Conservation (phyloP, 345 rosid species). For the Acer negundo region DNA sequence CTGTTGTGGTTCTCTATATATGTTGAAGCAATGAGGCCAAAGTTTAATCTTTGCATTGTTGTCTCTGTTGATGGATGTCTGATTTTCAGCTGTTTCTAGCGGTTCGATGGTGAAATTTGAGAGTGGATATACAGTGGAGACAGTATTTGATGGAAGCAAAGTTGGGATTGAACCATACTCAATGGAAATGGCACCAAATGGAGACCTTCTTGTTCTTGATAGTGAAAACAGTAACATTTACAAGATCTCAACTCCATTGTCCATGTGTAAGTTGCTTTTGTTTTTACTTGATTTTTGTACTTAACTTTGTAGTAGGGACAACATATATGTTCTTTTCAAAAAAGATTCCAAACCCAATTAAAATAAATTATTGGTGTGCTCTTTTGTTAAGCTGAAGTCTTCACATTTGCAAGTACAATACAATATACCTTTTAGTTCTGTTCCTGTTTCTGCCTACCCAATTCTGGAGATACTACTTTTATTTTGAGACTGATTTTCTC, state of each 20-base stretch:
- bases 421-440: slow-evolving; percentile 18
- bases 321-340: background rate
- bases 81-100: slow-evolving; percentile 61
- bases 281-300: background rate
- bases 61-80: slow-evolving; percentile 21
- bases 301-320: slow-evolving; percentile 44
- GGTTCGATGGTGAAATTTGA: slow-evolving; percentile 96
- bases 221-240: slow-evolving; percentile 85
- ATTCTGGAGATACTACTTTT: slow-evolving; percentile 27
- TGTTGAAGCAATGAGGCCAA: background rate
- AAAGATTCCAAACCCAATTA: slow-evolving; percentile 19
- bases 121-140: slow-evolving; percentile 90
- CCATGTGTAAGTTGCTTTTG: slow-evolving; percentile 61
- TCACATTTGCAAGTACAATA: slow-evolving; percentile 39
- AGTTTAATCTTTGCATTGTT: slow-evolving; percentile 3
- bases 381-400: slow-evolving; percentile 52
- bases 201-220: slow-evolving; percentile 88
- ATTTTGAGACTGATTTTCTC: slow-evolving; percentile 20
- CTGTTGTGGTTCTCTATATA: background rate
- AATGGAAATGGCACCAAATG: slow-evolving; percentile 65
- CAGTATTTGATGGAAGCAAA: slow-evolving; percentile 95
- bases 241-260: slow-evolving; percentile 79
- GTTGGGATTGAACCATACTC: slow-evolving; percentile 88
- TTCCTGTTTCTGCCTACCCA: slow-evolving; percentile 18
- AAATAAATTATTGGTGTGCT: slow-evolving; percentile 19